Conservation (phyloP, 257 asterid species). For the Eucommia ulmoides region DNA sequence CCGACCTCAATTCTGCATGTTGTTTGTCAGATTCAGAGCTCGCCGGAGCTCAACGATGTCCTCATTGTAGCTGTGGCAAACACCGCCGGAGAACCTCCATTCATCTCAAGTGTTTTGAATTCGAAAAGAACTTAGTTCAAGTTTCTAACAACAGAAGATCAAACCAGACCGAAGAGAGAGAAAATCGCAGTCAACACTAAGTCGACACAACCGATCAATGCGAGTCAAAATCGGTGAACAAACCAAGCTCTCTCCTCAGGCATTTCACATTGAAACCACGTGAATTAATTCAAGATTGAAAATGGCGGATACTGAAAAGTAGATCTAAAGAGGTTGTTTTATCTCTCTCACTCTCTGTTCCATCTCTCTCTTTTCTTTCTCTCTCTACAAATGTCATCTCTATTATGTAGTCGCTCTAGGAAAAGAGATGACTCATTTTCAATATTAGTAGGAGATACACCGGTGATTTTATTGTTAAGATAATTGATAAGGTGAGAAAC, state of each 20-base stretch:
- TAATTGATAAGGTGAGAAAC: too few relatives aligned
- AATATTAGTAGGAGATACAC: too few relatives aligned
- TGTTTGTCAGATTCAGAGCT: too few relatives aligned
- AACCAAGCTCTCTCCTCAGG: constrained; percentile 5
- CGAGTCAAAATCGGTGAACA: constrained; percentile 15
- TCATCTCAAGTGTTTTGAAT: constrained; percentile 8
- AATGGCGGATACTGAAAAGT: constrained; percentile 8
- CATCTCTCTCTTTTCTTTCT: constrained; percentile 23
- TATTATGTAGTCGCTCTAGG: too few relatives aligned
- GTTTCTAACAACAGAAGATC: not conserved
- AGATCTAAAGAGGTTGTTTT: constrained; percentile 34
- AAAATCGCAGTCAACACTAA: too few relatives aligned
- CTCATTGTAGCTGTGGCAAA: constrained; percentile 80
- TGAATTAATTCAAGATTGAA: constrained; percentile 18
- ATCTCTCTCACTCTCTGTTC: constrained; percentile 4
- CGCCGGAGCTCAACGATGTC: constrained; percentile 49
- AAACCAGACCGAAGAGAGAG: constrained; percentile 1
- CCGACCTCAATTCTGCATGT: constrained; percentile 29
- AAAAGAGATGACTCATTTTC: too few relatives aligned
- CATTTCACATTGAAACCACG: constrained; percentile 17
- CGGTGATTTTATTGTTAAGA: too few relatives aligned
- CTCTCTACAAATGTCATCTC: constrained; percentile 12
- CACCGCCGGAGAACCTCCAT: constrained; percentile 30
- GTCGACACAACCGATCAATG: constrained; percentile 26
- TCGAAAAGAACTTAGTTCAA: constrained; percentile 16